Base-by-base conservation (phyloP, 1,284 basidiomycete species). In the Rhodotorula glutinis region DNA sequence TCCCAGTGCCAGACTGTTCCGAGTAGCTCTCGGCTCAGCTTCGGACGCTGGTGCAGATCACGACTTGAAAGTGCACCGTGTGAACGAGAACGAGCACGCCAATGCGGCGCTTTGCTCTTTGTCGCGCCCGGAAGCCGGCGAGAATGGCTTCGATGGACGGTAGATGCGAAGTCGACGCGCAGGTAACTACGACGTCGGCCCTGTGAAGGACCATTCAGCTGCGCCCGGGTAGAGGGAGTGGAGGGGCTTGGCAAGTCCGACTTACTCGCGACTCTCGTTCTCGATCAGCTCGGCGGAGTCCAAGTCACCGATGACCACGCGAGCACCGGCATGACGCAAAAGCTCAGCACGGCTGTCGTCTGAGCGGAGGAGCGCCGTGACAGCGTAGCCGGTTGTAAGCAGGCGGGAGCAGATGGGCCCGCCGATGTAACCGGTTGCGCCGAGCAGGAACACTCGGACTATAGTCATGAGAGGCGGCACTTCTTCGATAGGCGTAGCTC, bases 251-350 rank as follows among this genome's bases (percentile, higher is more conserved):
- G 40, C 19, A n/a, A 46, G 38, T 29, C 23, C 2, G 23, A n/a
- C 44, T 19, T 11, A 58, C 57, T n/a, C 27, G 29, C 8, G 5
- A 3, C 44, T 29, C 9, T 49, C 21, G 44, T 58, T 8, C 23
- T 14, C 5, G 23, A 58, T 58, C 23, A 58, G 46, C 21, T 49
- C 57, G 14, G 49, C 44, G 30, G 57, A 58, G 8, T 58, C 57
- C 30, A 58, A 46, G 21, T 29, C 29, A 29, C 57, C 57, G 5
- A 49, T 11, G 23, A 58, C 30, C 9, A 46, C 46, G 11, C 47
- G 21, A 3, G n/a, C 57, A 11, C 57, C 57, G 3, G 44, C 44
- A 5, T 25, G 7, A 16, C 46, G 44, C 11, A 58, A 46, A 4
- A 29, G 29, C 2, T 47, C 30, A 13, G 57, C 46, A 14, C 46